These are phyloP conservation scores for Candida mesenterica DNA, from an alignment of 1,139 yeast species.

Conservation along the genomic window DNA sequence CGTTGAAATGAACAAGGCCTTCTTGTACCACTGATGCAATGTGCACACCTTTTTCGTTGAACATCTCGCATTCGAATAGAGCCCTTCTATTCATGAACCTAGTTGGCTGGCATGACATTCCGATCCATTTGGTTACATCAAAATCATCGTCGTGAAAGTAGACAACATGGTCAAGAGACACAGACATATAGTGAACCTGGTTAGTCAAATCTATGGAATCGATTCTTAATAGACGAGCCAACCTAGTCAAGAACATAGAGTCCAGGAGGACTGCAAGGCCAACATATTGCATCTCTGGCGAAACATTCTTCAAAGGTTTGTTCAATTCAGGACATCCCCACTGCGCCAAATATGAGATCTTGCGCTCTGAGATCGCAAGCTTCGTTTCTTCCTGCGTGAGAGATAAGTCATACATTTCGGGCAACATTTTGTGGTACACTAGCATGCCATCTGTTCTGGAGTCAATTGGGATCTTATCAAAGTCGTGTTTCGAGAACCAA, in stretches of 20 bases:
- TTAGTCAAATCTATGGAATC: conserved; percentile 19
- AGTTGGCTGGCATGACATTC: conserved; percentile 49
- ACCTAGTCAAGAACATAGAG: conserved; percentile 51
- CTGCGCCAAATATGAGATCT: conserved; percentile 41
- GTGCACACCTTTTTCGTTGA: conserved; percentile 48
- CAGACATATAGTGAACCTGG: conserved; percentile 41
- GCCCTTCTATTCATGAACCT: conserved; percentile 56
- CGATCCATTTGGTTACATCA: conserved; percentile 54
- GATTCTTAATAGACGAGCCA: conserved; percentile 29
- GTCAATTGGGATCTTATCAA: conserved; percentile 20
- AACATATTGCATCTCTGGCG: conserved; percentile 46
- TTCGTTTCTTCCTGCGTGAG: conserved; percentile 23
- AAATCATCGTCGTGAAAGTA: conserved; percentile 63
- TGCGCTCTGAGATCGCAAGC: conserved; percentile 33
- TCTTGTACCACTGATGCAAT: conserved; percentile 70
- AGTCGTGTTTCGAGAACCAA: conserved; percentile 20
- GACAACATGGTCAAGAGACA: conserved; percentile 65
- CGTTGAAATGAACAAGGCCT: conserved; percentile 45
- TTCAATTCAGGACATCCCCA: conserved; percentile 31
- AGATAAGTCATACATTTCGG: conserved; percentile 31
- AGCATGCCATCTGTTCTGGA: conserved; percentile 17
- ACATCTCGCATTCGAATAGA: conserved; percentile 60
- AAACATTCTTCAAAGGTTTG: conserved; percentile 9
- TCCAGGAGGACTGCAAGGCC: conserved; percentile 67
- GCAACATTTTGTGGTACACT: conserved; percentile 39